Conservation (phyloP, 345 rosid genomes). For the Boechera retrofracta region DNA sequence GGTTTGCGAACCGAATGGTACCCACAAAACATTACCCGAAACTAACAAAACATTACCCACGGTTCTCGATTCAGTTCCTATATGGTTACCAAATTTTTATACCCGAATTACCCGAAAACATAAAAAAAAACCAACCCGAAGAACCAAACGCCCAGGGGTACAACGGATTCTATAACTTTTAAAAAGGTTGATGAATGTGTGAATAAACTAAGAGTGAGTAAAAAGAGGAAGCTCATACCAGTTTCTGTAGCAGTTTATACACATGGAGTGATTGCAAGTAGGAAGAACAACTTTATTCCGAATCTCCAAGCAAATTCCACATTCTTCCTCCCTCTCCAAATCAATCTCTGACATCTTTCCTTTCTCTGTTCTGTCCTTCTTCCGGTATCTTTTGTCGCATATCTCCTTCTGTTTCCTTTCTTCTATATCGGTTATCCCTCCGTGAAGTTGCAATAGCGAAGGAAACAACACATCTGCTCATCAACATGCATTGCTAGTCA, state of each 20-base stretch:
- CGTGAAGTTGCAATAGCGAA: constrained; percentile 76
- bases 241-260: constrained; percentile 72
- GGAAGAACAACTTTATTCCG: constrained; percentile 76
- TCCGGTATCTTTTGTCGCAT: constrained; percentile 62
- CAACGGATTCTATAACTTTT: not conserved
- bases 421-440: constrained; percentile 76
- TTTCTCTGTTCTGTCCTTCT: constrained; percentile 53
- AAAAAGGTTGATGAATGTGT: not conserved
- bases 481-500: constrained; percentile 20
- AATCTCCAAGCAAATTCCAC: constrained; percentile 92
- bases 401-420: constrained; percentile 79
- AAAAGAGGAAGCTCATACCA: constrained; percentile 55
- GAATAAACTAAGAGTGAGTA: not conserved
- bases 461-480: constrained; percentile 85
- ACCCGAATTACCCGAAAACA: no score
- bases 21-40: no score
- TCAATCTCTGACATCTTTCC: constrained; percentile 78
- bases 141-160: not conserved
- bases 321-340: constrained; percentile 89
- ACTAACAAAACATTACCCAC: no score
- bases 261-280: constrained; percentile 80
- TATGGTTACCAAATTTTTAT: no score
- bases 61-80: no score
- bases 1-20: no score
- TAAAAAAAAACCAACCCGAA: no score